Base-by-base conservation (phyloP, 306 rosid genomes). In the Glycine latifolia region DNA sequence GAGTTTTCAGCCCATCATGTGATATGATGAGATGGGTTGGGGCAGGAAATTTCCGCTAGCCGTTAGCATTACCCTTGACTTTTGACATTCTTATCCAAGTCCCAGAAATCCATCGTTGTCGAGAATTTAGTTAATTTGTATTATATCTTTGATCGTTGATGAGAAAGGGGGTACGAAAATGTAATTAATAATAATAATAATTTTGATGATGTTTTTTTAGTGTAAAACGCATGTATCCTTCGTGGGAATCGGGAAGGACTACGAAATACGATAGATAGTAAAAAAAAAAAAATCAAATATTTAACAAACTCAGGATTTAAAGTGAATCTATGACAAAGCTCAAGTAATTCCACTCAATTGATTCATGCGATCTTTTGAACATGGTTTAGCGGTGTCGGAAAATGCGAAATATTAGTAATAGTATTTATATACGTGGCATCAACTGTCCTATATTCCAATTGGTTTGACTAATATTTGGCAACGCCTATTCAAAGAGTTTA, bases 41-140 rank as follows among this genome's bases (percentile, higher is more conserved):
- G 74, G 12, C 54, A 46, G 58, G 0, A 43, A 47, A 48, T 20
- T 70, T 20, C 58, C 15, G 10, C 75, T 70, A 70, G 59, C 75
- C 17, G 60, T 49, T 71, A 49, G 7, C 54, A 49, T 71, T 71
- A 71, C 4, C 54, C 31, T 71, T 71, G 76, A 49, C 76, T 71
- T 70, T 49, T 71, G 3, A 71, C 26, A 71, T 49, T 13, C 60
- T 71, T 71, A 71, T 50, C 75, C 59, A 46, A 47, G 52, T 47
- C 11, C 52, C 52, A 47, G 47, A 43, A 43, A 43, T 43, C 2
- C 10, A 2, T 5, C 56, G 7, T 6, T 7, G 2, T 65, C 7
- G 3, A 66, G 0, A 67, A 8, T 44, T 41, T 67, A 44, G 9
- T 67, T 13, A 65, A 39, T 39, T 39, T 39, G 44, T 39, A 39